Evolutionary conservation across 208 protist genomes (phyloP).

Genomic region (Acanthamoeba pearcei): DNA sequence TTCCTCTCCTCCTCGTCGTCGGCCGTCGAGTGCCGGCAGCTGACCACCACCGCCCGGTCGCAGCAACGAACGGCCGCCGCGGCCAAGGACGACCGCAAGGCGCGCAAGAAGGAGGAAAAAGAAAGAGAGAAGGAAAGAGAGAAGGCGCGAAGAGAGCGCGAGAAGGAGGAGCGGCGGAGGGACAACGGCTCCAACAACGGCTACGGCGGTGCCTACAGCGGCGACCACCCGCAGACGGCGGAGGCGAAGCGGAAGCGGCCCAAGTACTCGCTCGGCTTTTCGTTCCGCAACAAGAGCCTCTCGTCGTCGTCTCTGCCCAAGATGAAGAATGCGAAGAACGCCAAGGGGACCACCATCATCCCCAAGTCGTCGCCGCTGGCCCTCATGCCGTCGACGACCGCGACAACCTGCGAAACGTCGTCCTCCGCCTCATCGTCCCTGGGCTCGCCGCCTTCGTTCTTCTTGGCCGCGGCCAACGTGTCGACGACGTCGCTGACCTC

Average conservation of each 20-base stretch:
- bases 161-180: neutral
- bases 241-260: conserved; percentile 27
- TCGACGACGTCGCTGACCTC: neutral
- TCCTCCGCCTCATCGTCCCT: neutral
- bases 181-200: neutral
- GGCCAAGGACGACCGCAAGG: conserved; percentile 2
- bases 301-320: conserved; percentile 57
- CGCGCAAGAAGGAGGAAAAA: conserved; percentile 35
- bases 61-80: neutral
- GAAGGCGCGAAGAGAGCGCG: neutral
- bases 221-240: neutral
- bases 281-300: conserved; percentile 60
- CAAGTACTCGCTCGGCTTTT: conserved; percentile 57
- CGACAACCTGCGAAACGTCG: neutral
- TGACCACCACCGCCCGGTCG: neutral
- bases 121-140: neutral
- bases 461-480: neutral
- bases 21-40: neutral
- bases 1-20: conserved; percentile 42
- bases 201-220: neutral
- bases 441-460: neutral
- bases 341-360: conserved; percentile 39
- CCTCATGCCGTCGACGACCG: neutral
- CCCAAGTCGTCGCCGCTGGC: conserved; percentile 37
- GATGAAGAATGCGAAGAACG: neutral